phyloP scores from a whole-genome alignment of 106 monocot genomes.

The Xerophyta viscosa region DNA sequence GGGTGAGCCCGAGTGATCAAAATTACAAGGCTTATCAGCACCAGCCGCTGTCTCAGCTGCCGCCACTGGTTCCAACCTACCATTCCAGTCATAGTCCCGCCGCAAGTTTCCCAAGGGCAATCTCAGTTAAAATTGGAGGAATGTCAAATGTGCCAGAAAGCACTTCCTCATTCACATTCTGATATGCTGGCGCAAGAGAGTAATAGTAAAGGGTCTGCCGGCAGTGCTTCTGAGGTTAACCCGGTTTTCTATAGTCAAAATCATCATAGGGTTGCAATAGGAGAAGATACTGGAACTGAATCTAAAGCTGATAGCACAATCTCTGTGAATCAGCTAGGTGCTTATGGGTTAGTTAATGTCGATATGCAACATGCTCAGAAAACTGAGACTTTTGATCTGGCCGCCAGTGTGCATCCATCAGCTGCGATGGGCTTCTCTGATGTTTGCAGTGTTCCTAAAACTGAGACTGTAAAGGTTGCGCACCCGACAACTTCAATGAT shows the following conservation, averaged over 20 bases:
- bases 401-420: neutral
- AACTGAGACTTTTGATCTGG: conserved; percentile 2
- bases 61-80: conserved; percentile 29
- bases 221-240: conserved; percentile 1
- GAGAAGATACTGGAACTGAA: too few species aligned
- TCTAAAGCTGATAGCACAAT: conserved; percentile 9
- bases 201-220: conserved; percentile 11
- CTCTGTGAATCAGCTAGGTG: conserved; percentile 4
- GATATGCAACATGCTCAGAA: conserved; percentile 8
- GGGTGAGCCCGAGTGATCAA: conserved; percentile 7
- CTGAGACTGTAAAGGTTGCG: conserved; percentile 12
- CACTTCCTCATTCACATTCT: conserved; percentile 46
- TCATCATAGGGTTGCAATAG: too few species aligned
- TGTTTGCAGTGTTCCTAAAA: neutral
- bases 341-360: conserved; percentile 9
- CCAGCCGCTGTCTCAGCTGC: conserved; percentile 43
- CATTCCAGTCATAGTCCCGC: too few species aligned
- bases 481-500: neutral
- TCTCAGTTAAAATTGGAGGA: conserved; percentile 30
- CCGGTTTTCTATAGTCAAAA: conserved; percentile 22
- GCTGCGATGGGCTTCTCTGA: neutral
- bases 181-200: conserved; percentile 32
- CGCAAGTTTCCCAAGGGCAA: neutral
- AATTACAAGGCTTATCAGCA: conserved; percentile 17
- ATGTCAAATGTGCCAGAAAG: conserved; percentile 44